Evolutionary conservation across 352 stramenopile species (phyloP).

Genomic region (Phytophthora megakarya): DNA sequence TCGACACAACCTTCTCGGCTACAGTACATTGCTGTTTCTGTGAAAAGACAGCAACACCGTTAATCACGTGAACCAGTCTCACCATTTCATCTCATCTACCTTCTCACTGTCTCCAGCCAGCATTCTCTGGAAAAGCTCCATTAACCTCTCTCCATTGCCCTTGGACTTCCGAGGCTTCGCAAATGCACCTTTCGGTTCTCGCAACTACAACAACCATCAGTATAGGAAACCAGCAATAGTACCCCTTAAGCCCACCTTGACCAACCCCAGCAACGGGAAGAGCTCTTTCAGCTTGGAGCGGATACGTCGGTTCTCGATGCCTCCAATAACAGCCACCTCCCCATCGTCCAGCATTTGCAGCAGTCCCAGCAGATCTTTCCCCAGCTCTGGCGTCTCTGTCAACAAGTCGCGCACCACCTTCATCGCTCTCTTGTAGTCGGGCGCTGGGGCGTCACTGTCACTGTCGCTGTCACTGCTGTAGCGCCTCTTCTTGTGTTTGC

Average conservation of each 20-base stretch:
- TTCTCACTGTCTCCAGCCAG: constrained; percentile 27
- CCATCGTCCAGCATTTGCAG: constrained; percentile 82
- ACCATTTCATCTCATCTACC: not conserved
- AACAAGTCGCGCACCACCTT: constrained; percentile 61
- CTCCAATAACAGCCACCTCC: constrained; percentile 73
- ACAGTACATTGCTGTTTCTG: not conserved
- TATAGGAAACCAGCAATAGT: not conserved
- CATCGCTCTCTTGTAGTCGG: constrained; percentile 44
- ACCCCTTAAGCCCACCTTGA: constrained; percentile 46
- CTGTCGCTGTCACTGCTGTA: constrained; percentile 18
- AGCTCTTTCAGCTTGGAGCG: constrained; percentile 64
- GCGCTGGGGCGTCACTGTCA: constrained; percentile 16
- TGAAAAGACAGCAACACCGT: not conserved
- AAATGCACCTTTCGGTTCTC: constrained; percentile 62
- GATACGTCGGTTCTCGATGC: constrained; percentile 77
- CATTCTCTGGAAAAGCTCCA: constrained; percentile 61
- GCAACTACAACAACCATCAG: constrained; percentile 32
- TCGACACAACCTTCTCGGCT: not conserved
- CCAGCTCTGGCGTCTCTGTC: constrained; percentile 66
- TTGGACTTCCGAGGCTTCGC: constrained; percentile 37
- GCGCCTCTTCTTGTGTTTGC: constrained; percentile 18
- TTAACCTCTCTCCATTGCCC: constrained; percentile 33
- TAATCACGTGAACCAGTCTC: not conserved
- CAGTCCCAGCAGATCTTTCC: constrained; percentile 61
- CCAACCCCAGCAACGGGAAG: constrained; percentile 73